Evolutionary conservation across 345 rosid species (phyloP).

Genomic region (Anacardium occidentale): DNA sequence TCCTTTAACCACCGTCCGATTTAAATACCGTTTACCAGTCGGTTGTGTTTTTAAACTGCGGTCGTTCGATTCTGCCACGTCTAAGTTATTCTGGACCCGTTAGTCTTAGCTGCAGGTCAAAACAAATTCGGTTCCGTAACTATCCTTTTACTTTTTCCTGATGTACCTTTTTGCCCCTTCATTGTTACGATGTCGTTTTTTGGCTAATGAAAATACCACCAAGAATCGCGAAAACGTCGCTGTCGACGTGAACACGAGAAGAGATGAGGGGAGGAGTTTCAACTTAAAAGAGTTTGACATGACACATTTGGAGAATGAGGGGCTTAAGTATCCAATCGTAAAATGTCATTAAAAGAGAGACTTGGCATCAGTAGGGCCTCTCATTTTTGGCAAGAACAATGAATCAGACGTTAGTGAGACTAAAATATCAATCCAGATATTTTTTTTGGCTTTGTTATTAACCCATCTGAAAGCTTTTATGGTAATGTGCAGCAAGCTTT

Average conservation of each 20-base stretch:
- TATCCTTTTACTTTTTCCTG: background rate
- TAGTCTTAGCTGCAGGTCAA: background rate
- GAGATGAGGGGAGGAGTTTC: background rate
- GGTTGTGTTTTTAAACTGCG: too few relatives aligned
- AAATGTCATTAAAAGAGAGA: background rate
- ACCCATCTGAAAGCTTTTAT: background rate
- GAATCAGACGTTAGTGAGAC: background rate
- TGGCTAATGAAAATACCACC: background rate
- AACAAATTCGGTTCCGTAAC: background rate
- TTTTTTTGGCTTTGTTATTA: constrained; percentile 21
- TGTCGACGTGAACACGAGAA: constrained; percentile 31
- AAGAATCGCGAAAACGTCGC: constrained; percentile 8
- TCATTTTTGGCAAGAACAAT: constrained; percentile 5
- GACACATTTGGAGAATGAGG: background rate
- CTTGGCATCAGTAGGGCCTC: constrained; percentile 24
- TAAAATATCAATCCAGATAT: constrained; percentile 2
- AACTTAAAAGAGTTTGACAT: background rate
- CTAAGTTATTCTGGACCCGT: background rate
- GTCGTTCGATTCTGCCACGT: background rate
- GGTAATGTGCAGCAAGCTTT: too few relatives aligned
- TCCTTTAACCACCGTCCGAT: constrained; percentile 9
- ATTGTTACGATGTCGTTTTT: background rate
- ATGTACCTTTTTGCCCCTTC: constrained; percentile 14
- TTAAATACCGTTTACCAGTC: background rate
- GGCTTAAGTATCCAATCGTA: background rate